Base-by-base conservation (phyloP, 371 early-diverging fungal species). In the Coemansia sp. region DNA sequence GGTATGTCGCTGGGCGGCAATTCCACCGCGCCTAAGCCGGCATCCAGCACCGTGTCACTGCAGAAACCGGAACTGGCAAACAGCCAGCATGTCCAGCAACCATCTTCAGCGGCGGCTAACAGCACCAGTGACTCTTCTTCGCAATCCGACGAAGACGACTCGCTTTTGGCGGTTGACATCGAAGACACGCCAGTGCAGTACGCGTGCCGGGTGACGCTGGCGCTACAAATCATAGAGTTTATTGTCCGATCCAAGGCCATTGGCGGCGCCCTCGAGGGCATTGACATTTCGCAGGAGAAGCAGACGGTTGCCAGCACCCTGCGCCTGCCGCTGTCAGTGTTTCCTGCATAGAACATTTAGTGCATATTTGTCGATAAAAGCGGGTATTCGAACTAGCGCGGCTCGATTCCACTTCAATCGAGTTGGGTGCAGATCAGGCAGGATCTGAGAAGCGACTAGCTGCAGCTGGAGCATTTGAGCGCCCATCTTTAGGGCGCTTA, bases 121-220 rank as follows among this genome's bases (percentile, higher is more conserved):
- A n/a, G 49, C 20, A 48, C 52, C n/a, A 4, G 5, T 12, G 52
- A 51, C 11, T 51, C 35, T 3, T 16, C 52, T 1, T 33, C 12
- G 3, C 52, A 35, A 34, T 31, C 55, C 16, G 30, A 34, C 11
- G n/a, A 41, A 2, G 57, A 54, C 12, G 65, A 60, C 7, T 34
- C 62, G 3, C 26, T 65, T 20, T 39, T 66, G 34, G 70, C 62
- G 3, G 65, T 70, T 30, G 74, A 65, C 9, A 70, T 74, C 31
- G 74, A 74, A 52, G 74, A 74, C n/a, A 74, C 74, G 10, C 74
- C 74, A 5, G 71, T 74, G 16, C 74, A 74, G 48, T 70, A 74
- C 36, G 72, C 74, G 10, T 74, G 74, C 43, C 74, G 74, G 6
- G 58, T 61, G 4, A 71, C 65, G n/a, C 55, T 74, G 55, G 74